Base-by-base conservation (phyloP, 495 filamentous ascomycete species). In the Penicillium egyptiacum region DNA sequence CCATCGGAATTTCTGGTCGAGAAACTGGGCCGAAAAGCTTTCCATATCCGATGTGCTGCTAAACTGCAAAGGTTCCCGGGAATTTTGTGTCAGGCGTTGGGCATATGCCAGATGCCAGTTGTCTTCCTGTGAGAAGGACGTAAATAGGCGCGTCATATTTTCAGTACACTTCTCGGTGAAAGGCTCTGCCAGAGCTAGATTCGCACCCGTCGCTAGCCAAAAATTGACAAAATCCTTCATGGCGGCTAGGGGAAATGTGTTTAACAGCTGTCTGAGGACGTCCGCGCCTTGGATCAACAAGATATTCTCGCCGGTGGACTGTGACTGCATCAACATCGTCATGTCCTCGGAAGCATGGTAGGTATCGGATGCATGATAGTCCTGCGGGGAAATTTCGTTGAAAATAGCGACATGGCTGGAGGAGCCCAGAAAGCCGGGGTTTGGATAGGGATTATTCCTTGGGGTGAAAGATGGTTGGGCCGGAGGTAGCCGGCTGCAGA, bases 321-420 rank as follows among this genome's bases (percentile, higher is more conserved):
- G 62, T 0, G 54, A 51, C 19, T 31, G 57, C 40, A 44, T 39
- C n/a, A 48, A 14, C 40, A 57, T 60, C 2, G 57, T 12, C 9
- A 41, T 20, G 6, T 55, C 53, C 30, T 46, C 53, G 1, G 53
- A 45, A 3, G 56, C 28, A 28, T 43, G 33, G 12, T 56, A 59
- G 22, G 26, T 41, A 35, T 40, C 30, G 2, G 56, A 37, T 7
- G 39, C 43, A 37, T 54, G 54, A 33, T 65, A 61, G 11, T 57
- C 58, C 42, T 70, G 64, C 2, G 63, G 55, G 5, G 64, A 61
- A 33, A 78, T 69, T 53, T 78, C 70, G n/a, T 72, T 69, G 47
- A 77, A 73, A 31, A 78, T 74, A 12, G 73, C 68, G 16, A 63
- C 67, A 65, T 77, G 73, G 45, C 74, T 77, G 5, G 74, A 75